Base-by-base conservation (phyloP, 176 grass and related monocot species). In the Rhynchospora pubera region DNA sequence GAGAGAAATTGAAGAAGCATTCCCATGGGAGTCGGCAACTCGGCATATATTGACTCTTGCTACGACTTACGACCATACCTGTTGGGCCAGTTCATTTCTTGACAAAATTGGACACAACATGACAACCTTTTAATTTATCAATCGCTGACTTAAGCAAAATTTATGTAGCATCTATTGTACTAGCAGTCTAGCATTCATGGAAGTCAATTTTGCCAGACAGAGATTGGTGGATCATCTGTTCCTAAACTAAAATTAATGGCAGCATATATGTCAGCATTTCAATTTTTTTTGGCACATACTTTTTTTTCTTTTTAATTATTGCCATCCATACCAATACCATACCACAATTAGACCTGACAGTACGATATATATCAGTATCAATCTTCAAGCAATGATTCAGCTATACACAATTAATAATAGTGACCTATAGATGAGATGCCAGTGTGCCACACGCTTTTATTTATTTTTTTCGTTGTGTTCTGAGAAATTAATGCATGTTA, bases 81-180 rank as follows among this genome's bases (percentile, higher is more conserved):
- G 34, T 63, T 65, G 4, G 62, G 45, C 60, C 44, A 66, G 56
- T 23, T 65, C 16, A 48, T 47, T 66, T 1, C 52, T 82, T 82
- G 60, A 82, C 60, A 82, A 82, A 63, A 64, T 15, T 60, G 79
- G 19, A 16, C 60, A 82, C 39, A 81, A 65, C 60, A 60, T 74
- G 45, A 10, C 21, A 66, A 1, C 59, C 51, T 30, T 82, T 10
- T 24, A 22, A 82, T 66, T 66, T 64, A 64, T 5, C n/a, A n/a
- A 23, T 56, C 55, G 48, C 15, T 77, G 50, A 55, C 70, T 74
- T 24, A 10, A 51, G 47, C 22, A 56, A 32, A 77, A 51, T 50
- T 65, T 65, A 70, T 7, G 48, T 32, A 56, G 47, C 50, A 77
- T 32, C 50, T 30, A 77, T 12, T 56, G 46, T 77, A 53, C 21